These are phyloP conservation scores for Amanita exitialis DNA, from an alignment of 768 basidiomycete species.

Conservation along the genomic window DNA sequence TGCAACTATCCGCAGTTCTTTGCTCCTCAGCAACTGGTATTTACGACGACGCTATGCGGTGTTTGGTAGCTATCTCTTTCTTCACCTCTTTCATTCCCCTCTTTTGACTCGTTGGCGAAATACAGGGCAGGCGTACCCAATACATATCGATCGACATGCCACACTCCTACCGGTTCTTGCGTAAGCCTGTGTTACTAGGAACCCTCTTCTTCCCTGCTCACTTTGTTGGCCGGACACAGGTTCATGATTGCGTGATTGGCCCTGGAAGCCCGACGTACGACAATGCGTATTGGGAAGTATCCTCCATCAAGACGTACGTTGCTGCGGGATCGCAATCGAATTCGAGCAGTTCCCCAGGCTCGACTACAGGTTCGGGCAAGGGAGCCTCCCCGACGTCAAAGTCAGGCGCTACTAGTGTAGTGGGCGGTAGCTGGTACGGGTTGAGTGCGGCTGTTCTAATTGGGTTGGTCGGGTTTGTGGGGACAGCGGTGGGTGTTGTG, in stretches of 20 bases:
- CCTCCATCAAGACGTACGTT: constrained; percentile 47
- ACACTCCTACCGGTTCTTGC: constrained; percentile 24
- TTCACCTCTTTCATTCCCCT: not conserved
- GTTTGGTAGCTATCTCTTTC: constrained; percentile 16
- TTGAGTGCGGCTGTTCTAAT: not conserved
- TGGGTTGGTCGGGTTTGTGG: not conserved
- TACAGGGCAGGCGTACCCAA: constrained; percentile 32
- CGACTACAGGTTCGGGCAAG: not conserved
- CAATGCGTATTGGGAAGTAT: constrained; percentile 51
- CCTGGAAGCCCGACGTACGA: constrained; percentile 34
- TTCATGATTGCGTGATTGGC: constrained; percentile 38
- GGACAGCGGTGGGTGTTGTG: not conserved
- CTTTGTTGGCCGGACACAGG: constrained; percentile 4
- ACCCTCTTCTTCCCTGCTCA: not conserved
- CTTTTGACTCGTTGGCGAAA: not conserved
- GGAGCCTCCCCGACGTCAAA: not conserved
- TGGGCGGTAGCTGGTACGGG: not conserved
- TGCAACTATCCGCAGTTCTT: constrained; percentile 51
- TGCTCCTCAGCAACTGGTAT: constrained; percentile 52
- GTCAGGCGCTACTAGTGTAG: not conserved
- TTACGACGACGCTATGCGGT: constrained; percentile 63
- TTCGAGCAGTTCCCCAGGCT: not conserved
- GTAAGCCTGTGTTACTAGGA: constrained; percentile 15
- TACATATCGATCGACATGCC: constrained; percentile 33
- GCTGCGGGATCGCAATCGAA: constrained; percentile 15